phyloP scores from a whole-genome alignment of 257 asterid species.

The Salvia hispanica region DNA sequence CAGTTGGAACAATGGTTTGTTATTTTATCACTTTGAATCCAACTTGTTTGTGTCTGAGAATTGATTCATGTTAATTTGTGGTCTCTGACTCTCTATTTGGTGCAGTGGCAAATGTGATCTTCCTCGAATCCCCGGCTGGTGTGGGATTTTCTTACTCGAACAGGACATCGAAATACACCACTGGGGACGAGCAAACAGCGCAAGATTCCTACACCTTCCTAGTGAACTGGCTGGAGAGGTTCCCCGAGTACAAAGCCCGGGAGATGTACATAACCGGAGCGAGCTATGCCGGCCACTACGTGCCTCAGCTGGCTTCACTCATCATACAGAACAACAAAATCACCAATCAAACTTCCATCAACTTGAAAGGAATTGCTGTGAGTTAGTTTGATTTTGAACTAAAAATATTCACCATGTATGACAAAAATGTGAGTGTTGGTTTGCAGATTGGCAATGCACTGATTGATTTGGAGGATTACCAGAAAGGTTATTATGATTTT shows the following conservation, averaged over 20 bases:
- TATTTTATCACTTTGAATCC: background rate
- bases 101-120: conserved; percentile 59
- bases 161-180: conserved; percentile 44
- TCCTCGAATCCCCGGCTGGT: conserved; percentile 68
- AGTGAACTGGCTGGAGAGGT: conserved; percentile 64
- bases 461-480: conserved; percentile 33
- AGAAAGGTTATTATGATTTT: conserved; percentile 39
- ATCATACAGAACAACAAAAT: conserved; percentile 48
- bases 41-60: conserved; percentile 22
- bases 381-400: conserved; percentile 15
- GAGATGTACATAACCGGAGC: conserved; percentile 60
- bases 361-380: conserved; percentile 60
- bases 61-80: background rate
- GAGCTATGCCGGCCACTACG: conserved; percentile 67
- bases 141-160: conserved; percentile 72
- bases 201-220: conserved; percentile 47
- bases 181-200: conserved; percentile 50
- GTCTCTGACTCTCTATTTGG: no score
- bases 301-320: conserved; percentile 59
- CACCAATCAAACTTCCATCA: conserved; percentile 46
- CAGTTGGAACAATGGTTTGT: conserved; percentile 57
- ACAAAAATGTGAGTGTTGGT: background rate
- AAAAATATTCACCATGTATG: no score
- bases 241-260: conserved; percentile 57
- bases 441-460: conserved; percentile 55